These are phyloP conservation scores for Populus hybrid DNA, from an alignment of 441 rosid species.

Conservation along the genomic window DNA sequence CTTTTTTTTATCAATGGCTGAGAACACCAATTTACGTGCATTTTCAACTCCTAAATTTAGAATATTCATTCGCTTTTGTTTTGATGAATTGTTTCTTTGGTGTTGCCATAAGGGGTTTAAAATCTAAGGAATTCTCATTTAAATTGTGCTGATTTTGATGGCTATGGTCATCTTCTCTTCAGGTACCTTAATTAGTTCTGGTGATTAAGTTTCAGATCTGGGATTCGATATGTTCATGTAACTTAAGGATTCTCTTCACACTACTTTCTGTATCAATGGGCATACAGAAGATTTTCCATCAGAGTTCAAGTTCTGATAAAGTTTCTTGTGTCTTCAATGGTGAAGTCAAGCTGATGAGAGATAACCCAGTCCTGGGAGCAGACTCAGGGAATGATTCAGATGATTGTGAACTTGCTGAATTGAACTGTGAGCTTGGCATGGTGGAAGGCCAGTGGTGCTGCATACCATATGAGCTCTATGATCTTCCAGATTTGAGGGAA, in stretches of 20 bases:
- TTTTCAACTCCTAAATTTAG: background rate
- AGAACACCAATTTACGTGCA: background rate
- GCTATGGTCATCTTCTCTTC: conserved; percentile 17
- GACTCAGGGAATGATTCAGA: conserved; percentile 44
- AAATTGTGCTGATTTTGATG: conserved; percentile 6
- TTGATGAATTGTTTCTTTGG: background rate
- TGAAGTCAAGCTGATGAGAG: conserved; percentile 24
- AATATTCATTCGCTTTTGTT: background rate
- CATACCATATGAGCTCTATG: conserved; percentile 61
- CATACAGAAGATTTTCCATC: conserved; percentile 32
- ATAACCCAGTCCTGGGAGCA: conserved; percentile 22
- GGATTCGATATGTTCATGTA: conserved; percentile 18
- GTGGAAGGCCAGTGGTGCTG: conserved; percentile 53
- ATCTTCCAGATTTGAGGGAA: conserved; percentile 52
- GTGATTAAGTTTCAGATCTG: conserved; percentile 13
- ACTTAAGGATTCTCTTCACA: conserved; percentile 16
- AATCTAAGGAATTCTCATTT: background rate
- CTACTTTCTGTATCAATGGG: conserved; percentile 29
- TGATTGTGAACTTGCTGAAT: conserved; percentile 35
- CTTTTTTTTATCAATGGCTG: background rate
- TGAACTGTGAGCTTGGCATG: conserved; percentile 49
- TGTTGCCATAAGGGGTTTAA: background rate
- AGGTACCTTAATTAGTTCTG: conserved; percentile 26
- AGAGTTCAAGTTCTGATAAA: conserved; percentile 20
- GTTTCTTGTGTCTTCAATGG: conserved; percentile 17